These are phyloP conservation scores for Reutealis trisperma DNA, from an alignment of 345 rosid species.

Conservation along the genomic window DNA sequence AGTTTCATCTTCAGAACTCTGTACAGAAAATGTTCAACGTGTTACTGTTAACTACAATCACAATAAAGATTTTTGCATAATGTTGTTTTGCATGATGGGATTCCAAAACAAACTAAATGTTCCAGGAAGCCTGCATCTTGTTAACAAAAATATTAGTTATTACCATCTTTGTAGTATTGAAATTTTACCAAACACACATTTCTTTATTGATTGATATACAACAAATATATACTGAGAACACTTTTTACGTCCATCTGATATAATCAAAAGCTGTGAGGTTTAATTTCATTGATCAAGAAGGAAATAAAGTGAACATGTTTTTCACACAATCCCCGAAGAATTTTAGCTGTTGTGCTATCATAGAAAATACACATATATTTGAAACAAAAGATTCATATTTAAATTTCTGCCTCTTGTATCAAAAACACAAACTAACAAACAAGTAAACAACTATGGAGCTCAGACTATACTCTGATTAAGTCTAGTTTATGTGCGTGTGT, in stretches of 20 bases:
- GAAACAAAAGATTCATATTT: neutral
- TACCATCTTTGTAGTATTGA: neutral
- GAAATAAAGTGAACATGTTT: neutral
- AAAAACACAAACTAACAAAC: neutral
- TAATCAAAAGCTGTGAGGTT: too few relatives aligned
- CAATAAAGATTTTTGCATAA: neutral
- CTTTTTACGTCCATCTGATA: too few relatives aligned
- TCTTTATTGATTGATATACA: neutral
- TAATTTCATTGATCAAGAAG: neutral
- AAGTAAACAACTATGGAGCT: neutral
- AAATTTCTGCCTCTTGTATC: neutral
- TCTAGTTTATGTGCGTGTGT: too few relatives aligned
- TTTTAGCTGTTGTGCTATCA: neutral
- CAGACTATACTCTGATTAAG: neutral
- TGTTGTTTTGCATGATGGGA: neutral
- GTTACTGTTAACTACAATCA: neutral
- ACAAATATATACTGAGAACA: too few relatives aligned
- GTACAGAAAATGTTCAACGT: conserved; percentile 20
- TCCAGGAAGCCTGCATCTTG: neutral
- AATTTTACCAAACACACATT: neutral
- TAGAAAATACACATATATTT: neutral
- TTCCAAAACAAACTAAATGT: neutral
- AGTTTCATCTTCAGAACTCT: conserved; percentile 47
- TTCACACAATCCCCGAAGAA: neutral
- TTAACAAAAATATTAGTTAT: neutral